Evolutionary conservation across 140 eudicot genomes (phyloP).

Genomic region (Bidens hawaiensis): DNA sequence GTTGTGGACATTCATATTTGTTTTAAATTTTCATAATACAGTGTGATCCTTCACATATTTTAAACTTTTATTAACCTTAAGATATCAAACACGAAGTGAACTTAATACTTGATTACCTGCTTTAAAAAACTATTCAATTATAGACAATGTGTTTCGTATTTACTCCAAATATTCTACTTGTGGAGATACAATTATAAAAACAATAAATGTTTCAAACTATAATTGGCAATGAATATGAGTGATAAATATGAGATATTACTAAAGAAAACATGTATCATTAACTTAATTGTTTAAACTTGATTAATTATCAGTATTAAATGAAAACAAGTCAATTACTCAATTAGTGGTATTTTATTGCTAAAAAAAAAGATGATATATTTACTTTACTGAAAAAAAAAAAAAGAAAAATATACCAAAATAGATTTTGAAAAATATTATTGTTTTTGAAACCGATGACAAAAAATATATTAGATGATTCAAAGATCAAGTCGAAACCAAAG

Average conservation of each 20-base stretch:
- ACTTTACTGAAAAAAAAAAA: too few relatives aligned
- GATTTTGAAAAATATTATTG: not conserved
- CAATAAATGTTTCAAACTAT: not conserved
- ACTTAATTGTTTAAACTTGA: too few relatives aligned
- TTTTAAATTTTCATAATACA: too few relatives aligned
- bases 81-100: not conserved
- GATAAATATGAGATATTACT: not conserved
- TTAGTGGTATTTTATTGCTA: too few relatives aligned
- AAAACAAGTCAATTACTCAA: too few relatives aligned
- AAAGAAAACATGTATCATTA: not conserved
- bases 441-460: not conserved
- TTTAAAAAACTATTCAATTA: too few relatives aligned
- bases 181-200: too few relatives aligned
- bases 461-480: not conserved
- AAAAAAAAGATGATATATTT: too few relatives aligned
- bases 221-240: not conserved
- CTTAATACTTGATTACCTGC: not conserved
- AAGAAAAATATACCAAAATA: not conserved
- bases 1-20: not conserved
- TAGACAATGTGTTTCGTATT: too few relatives aligned
- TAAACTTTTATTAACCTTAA: too few relatives aligned
- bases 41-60: not conserved
- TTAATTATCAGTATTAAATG: too few relatives aligned
- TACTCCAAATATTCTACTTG: not conserved
- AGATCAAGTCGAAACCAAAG: too few relatives aligned